These are phyloP conservation scores for Lachancea thermotolerans DNA, from an alignment of 805 yeast species.

Conservation along the genomic window DNA sequence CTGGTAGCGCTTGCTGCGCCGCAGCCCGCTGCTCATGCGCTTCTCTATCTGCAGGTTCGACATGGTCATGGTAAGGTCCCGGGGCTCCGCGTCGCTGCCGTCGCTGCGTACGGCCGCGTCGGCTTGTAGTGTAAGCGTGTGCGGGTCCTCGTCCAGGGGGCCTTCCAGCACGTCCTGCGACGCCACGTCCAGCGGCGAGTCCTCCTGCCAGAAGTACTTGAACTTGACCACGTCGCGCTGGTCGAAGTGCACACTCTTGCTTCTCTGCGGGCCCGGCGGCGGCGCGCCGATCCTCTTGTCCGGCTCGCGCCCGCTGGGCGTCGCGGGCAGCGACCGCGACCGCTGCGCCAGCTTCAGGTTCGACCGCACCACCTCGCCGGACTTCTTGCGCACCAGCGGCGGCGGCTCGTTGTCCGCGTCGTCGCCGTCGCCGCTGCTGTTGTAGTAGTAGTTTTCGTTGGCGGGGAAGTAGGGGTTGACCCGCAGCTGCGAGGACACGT, in stretches of 20 bases:
- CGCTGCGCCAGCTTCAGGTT: constrained; percentile 25
- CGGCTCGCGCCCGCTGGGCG: constrained; percentile 8
- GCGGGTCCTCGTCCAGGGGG: constrained; percentile 21
- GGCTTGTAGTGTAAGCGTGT: background rate
- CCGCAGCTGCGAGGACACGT: background rate
- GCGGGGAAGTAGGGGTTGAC: constrained; percentile 5
- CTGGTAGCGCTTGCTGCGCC: constrained; percentile 8
- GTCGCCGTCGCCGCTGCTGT: background rate
- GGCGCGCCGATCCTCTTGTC: background rate
- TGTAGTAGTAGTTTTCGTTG: background rate
- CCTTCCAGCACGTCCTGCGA: constrained; percentile 28
- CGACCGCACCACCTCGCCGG: constrained; percentile 64
- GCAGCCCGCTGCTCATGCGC: constrained; percentile 1
- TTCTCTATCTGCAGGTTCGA: constrained; percentile 5
- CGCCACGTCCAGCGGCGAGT: constrained; percentile 67
- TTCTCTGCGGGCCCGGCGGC: constrained; percentile 26
- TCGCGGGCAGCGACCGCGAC: constrained; percentile 41
- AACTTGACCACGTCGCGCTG: constrained; percentile 48
- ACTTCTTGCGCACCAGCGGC: constrained; percentile 62
- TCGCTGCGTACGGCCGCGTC: constrained; percentile 2
- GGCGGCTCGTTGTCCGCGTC: constrained; percentile 8
- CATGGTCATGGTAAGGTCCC: constrained; percentile 7
- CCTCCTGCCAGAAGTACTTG: constrained; percentile 63
- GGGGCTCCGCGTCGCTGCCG: background rate
- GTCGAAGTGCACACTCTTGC: constrained; percentile 78